phyloP scores from a whole-genome alignment of 345 rosid species.

The Eucalyptus brandiana region DNA sequence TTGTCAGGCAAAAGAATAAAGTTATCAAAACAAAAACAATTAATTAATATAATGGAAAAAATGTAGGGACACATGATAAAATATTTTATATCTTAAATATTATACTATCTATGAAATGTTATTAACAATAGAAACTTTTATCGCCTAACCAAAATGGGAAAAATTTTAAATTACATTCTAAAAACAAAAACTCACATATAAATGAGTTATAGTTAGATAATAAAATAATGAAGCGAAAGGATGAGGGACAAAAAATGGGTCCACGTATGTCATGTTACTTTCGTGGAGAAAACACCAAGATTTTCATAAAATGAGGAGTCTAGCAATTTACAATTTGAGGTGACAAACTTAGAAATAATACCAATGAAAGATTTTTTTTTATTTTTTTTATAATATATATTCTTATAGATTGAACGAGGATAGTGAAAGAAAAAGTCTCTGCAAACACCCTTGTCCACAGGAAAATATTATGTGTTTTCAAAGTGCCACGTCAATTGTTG shows the following conservation, averaged over 20 bases:
- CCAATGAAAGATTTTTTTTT: not conserved
- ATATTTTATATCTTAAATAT: too few relatives aligned
- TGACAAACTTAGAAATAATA: not conserved
- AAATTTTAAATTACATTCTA: not conserved
- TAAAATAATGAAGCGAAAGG: too few relatives aligned
- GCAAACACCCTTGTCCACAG: not conserved
- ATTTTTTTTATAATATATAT: not conserved
- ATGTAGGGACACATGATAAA: not conserved
- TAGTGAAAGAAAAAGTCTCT: not conserved
- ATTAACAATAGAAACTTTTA: too few relatives aligned
- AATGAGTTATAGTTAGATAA: not conserved
- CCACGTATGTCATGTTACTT: not conserved
- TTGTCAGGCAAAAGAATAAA: not conserved
- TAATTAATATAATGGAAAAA: too few relatives aligned
- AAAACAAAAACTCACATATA: too few relatives aligned
- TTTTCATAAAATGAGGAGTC: not conserved
- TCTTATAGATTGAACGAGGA: not conserved
- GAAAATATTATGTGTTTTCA: too few relatives aligned
- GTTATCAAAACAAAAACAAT: not conserved
- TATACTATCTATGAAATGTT: not conserved
- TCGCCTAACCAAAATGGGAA: not conserved
- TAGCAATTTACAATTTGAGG: not conserved
- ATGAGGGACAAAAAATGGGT: too few relatives aligned
- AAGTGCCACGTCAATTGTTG: too few relatives aligned
- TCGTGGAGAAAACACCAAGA: not conserved